Conservation (phyloP, 495 filamentous ascomycete species). For the Tuber calosporum region DNA sequence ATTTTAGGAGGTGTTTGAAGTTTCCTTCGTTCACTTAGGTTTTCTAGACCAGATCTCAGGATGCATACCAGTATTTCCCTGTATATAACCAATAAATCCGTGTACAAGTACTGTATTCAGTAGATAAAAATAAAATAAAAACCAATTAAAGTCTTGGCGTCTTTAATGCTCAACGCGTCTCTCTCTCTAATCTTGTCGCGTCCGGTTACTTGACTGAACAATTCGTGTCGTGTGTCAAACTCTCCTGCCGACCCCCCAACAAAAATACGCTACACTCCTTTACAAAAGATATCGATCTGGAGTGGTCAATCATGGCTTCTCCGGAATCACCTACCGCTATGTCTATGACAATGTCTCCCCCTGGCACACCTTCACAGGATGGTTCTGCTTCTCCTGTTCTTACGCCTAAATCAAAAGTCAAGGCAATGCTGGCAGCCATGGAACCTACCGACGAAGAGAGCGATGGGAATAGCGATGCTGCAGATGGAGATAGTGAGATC, state of each 20-base stretch:
- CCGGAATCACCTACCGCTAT: constrained; percentile 4
- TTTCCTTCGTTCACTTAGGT: too few species aligned
- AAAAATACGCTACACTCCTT: background rate
- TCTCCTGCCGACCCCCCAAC: constrained; percentile 2
- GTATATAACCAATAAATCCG: too few species aligned
- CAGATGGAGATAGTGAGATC: constrained; percentile 31
- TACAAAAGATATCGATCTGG: background rate
- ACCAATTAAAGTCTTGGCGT: constrained; percentile 17
- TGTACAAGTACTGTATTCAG: too few species aligned
- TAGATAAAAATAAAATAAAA: too few species aligned
- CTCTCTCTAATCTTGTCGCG: background rate
- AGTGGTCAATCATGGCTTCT: constrained; percentile 12
- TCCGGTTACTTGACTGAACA: background rate
- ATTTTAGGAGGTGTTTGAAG: too few species aligned
- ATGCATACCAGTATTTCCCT: too few species aligned
- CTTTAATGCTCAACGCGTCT: constrained; percentile 24
- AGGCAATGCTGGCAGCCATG: constrained; percentile 59
- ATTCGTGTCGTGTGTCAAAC: constrained; percentile 7
- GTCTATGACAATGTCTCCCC: constrained; percentile 22
- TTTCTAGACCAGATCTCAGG: too few species aligned
- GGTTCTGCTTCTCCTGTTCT: constrained; percentile 43
- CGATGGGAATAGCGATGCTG: constrained; percentile 43
- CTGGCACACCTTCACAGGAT: constrained; percentile 18
- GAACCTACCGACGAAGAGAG: constrained; percentile 53
- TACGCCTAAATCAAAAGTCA: constrained; percentile 64